Base-by-base conservation (phyloP, 768 basidiomycete species). In the Suillus subluteus region DNA sequence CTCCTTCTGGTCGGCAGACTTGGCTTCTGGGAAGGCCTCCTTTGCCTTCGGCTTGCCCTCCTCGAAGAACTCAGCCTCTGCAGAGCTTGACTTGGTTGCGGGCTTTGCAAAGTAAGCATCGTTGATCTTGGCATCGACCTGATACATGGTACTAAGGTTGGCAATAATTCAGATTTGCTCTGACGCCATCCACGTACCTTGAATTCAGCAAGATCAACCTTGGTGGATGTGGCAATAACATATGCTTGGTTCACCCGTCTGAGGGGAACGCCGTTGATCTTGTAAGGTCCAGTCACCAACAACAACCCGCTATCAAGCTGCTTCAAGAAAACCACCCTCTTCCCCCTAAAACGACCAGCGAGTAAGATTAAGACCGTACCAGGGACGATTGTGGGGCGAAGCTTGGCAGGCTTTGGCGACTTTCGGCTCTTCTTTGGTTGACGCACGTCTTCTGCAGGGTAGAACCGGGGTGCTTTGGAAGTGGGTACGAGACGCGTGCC, bases 171-270 rank as follows among this genome's bases (percentile, higher is more conserved):
- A 13, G 18, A 61, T 18, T 21, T 43, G 26, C 12, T 61, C 18
- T 43, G 26, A 61, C 6, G 13, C 23, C 38, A 67, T 54, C 38
- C 7, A 83, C 87, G 69, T 73, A 95, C 95, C 83, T 87, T 87
- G 78, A 93, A 82, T 66, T 82, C 86, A 35, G 82, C 85, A 66
- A 98, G 79, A 70, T 97, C 92, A 72, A 99, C 81, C 82, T 91
- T 95, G 72, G 98, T 98, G 65, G 96, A 96, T 66, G 98, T 99
- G 66, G 97, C 95, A 75, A 99, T 99, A 69, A 96, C 95, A 79
- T 99, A 99, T 64, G 98, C 95, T 84, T 98, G 97, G 85, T 96
- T 97, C 67, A 99, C 96, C 79, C 98, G 89, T 79, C 96, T 88
- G 79, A 99, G 87, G 73, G 98, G 98, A 56, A 99, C 97, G 78